Conservation (phyloP, 1,139 yeast genomes). For the Magnusiomyces suaveolens region DNA sequence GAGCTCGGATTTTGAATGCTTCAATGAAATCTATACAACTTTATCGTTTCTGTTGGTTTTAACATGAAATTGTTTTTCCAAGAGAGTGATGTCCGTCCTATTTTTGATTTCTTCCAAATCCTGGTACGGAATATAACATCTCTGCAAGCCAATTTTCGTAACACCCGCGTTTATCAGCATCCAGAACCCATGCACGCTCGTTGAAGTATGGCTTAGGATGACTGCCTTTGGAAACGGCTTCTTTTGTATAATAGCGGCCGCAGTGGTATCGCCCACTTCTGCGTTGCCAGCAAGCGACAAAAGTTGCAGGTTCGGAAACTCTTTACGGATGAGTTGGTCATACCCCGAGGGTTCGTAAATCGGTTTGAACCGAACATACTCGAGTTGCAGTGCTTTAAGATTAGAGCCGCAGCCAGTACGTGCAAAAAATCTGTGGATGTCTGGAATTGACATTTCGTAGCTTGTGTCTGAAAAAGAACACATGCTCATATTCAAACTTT, state of each 20-base stretch:
- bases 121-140: background rate
- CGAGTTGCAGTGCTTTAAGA: background rate
- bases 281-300: constrained; percentile 1
- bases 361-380: background rate
- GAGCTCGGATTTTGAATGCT: too few relatives aligned
- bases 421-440: background rate
- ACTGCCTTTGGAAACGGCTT: background rate
- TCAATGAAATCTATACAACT: too few relatives aligned
- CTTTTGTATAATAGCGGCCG: constrained; percentile 1
- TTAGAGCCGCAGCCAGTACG: background rate
- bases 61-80: background rate
- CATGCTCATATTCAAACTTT: background rate
- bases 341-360: background rate
- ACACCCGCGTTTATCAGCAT: background rate
- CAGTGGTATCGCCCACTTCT: background rate
- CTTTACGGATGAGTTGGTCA: background rate
- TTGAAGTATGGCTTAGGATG: constrained; percentile 1
- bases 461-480: background rate
- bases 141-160: background rate
- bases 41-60: background rate
- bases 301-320: constrained; percentile 1
- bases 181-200: background rate
- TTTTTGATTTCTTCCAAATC: background rate
- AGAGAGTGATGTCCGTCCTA: background rate
- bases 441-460: background rate